These are phyloP conservation scores for Wallacemonas sp. DNA, from an alignment of 208 protist genomes.

Conservation along the genomic window DNA sequence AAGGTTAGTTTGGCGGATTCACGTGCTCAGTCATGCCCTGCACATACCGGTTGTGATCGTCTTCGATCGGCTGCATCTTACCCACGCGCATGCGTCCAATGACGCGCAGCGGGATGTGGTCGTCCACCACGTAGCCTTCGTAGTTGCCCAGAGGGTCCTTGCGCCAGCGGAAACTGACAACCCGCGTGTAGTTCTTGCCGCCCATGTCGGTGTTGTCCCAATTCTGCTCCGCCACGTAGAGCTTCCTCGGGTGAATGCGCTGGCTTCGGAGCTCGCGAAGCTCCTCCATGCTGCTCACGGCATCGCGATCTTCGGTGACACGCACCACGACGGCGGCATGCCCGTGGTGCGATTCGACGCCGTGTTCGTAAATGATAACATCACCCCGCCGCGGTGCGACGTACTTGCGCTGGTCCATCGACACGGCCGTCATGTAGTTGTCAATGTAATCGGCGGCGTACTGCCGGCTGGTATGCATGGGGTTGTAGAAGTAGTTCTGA, in stretches of 20 bases:
- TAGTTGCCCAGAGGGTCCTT: constrained; percentile 14
- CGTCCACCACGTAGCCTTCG: constrained; percentile 29
- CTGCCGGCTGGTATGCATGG: constrained; percentile 16
- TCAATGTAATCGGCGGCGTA: constrained; percentile 36
- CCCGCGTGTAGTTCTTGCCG: constrained; percentile 53
- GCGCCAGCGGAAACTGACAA: constrained; percentile 46
- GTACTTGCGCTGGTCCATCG: constrained; percentile 37
- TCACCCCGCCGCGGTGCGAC: constrained; percentile 42
- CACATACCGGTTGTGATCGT: constrained; percentile 14
- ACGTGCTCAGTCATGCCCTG: constrained; percentile 16
- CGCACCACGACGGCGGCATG: constrained; percentile 61
- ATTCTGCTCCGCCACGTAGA: constrained; percentile 78
- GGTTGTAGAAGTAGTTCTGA: constrained; percentile 43
- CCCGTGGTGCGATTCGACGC: constrained; percentile 10
- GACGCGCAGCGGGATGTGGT: constrained; percentile 25
- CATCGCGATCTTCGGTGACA: constrained; percentile 51
- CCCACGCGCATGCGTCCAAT: constrained; percentile 38
- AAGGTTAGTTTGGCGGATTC: no score
- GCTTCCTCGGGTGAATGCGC: constrained; percentile 39
- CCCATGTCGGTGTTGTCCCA: constrained; percentile 47
- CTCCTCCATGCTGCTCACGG: constrained; percentile 29
- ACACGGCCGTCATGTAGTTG: constrained; percentile 34
- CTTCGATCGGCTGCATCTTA: constrained; percentile 18
- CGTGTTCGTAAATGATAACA: constrained; percentile 31
- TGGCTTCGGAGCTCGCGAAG: constrained; percentile 27